Conservation (phyloP, 2,329 filamentous ascomycete genomes). For the Cadophora luteo-olivacea region DNA sequence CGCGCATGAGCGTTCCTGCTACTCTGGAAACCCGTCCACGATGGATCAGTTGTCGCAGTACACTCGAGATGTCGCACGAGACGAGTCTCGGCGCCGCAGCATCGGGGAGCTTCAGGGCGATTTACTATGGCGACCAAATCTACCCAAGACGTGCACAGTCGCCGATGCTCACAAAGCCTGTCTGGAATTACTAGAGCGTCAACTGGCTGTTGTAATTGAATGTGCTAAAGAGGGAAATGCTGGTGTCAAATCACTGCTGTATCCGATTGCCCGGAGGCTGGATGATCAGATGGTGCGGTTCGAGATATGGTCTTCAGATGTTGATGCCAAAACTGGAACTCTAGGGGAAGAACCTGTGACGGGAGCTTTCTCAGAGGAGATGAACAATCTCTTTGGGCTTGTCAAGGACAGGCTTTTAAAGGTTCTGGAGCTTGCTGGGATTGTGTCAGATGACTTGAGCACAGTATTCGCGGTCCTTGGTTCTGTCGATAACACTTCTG, state of each 20-base stretch:
- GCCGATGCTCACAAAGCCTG: conserved; percentile 15
- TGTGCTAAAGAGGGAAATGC: conserved; percentile 13
- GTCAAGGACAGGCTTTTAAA: conserved; percentile 10
- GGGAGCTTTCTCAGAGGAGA: conserved; percentile 6
- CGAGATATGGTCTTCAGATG: conserved; percentile 10
- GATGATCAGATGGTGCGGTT: conserved; percentile 10
- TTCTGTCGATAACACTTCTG: conserved; percentile 14
- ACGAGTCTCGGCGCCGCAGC: conserved; percentile 12
- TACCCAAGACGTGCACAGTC: conserved; percentile 10
- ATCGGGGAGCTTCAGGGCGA: conserved; percentile 13
- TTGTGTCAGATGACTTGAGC: conserved; percentile 16
- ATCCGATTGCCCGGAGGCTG: conserved; percentile 7
- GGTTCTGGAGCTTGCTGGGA: conserved; percentile 8
- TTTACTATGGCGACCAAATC: conserved; percentile 11
- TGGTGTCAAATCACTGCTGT: conserved; percentile 1
- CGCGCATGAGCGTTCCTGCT: conserved; percentile 8
- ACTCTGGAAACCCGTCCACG: not conserved
- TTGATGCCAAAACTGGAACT: conserved; percentile 12
- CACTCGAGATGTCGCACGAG: conserved; percentile 14
- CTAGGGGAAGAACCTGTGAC: conserved; percentile 9
- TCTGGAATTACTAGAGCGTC: conserved; percentile 8
- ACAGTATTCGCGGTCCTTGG: conserved; percentile 10
- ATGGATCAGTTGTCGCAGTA: conserved; percentile 16
- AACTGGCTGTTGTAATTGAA: conserved; percentile 7
- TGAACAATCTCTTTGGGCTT: conserved; percentile 12